Evolutionary conservation across 257 asterid species (phyloP).

Genomic region (Anisodus tanguticus): DNA sequence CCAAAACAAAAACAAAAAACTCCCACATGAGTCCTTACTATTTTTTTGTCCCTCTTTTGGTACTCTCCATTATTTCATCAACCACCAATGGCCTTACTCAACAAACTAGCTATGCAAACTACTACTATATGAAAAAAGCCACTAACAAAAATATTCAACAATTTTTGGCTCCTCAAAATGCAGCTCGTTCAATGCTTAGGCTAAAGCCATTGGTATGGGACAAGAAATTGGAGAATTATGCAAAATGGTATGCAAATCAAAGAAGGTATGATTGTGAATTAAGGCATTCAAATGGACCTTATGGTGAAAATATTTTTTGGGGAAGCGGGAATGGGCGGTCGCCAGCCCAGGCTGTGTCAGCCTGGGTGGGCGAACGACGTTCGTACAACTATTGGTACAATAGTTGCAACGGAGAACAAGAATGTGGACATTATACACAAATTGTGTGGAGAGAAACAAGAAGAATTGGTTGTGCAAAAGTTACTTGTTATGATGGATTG

Average conservation of each 20-base stretch:
- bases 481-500: constrained; percentile 39
- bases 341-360: constrained; percentile 50
- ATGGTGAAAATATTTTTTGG: constrained; percentile 61
- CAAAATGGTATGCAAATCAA: constrained; percentile 48
- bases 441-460: constrained; percentile 51
- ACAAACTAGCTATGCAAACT: neutral
- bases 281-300: constrained; percentile 53
- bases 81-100: constrained; percentile 26
- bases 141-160: constrained; percentile 30
- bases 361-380: constrained; percentile 49
- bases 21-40: constrained; percentile 31
- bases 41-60: constrained; percentile 24
- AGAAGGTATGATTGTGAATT: constrained; percentile 47
- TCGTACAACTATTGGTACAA: constrained; percentile 48
- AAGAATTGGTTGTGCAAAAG: constrained; percentile 53
- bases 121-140: neutral
- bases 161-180: constrained; percentile 48
- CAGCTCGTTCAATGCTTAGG: constrained; percentile 43
- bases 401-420: constrained; percentile 44
- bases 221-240: constrained; percentile 40
- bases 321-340: constrained; percentile 50
- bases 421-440: constrained; percentile 64
- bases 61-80: constrained; percentile 26
- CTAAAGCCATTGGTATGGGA: constrained; percentile 50
- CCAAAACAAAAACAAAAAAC: neutral